Evolutionary conservation across 768 basidiomycete species (phyloP).

Genomic region (Sistotremastrum niveocremeum): DNA sequence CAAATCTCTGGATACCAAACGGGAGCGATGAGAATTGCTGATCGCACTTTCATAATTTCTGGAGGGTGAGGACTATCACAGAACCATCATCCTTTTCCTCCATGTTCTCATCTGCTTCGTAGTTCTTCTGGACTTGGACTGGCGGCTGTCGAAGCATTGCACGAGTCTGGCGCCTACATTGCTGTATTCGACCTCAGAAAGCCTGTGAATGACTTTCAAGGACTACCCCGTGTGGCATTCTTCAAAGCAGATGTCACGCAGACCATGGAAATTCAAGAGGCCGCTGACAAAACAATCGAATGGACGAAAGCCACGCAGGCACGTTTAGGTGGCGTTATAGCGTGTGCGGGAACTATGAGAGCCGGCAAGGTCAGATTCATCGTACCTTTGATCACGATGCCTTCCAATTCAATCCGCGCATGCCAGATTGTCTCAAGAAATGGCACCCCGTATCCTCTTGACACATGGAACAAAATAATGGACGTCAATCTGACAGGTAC

Average conservation of each 20-base stretch:
- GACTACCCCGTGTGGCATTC: conserved; percentile 6
- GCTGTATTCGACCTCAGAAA: conserved; percentile 32
- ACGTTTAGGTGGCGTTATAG: conserved; percentile 43
- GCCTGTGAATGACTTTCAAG: neutral
- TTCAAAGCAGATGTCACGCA: conserved; percentile 18
- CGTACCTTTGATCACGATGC: no score
- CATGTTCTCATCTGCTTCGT: neutral
- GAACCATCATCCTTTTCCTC: neutral
- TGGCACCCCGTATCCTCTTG: conserved; percentile 34
- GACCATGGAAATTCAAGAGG: conserved; percentile 14
- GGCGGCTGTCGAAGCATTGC: conserved; percentile 34
- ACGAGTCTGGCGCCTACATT: conserved; percentile 29
- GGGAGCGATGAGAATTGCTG: conserved; percentile 4
- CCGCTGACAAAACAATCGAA: conserved; percentile 15
- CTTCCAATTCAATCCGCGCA: neutral
- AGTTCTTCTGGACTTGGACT: conserved; percentile 27
- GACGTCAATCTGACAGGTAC: conserved; percentile 42
- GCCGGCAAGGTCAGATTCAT: conserved; percentile 12
- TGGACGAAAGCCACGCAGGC: conserved; percentile 25
- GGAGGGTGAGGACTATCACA: conserved; percentile 4
- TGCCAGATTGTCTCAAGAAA: conserved; percentile 34
- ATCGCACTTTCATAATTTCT: conserved; percentile 7
- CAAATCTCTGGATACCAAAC: no score
- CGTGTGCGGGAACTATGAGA: conserved; percentile 40
- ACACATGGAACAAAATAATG: conserved; percentile 38